These are phyloP conservation scores for Phytophthora chlamydospora DNA, from an alignment of 352 stramenopile genomes.

Conservation along the genomic window DNA sequence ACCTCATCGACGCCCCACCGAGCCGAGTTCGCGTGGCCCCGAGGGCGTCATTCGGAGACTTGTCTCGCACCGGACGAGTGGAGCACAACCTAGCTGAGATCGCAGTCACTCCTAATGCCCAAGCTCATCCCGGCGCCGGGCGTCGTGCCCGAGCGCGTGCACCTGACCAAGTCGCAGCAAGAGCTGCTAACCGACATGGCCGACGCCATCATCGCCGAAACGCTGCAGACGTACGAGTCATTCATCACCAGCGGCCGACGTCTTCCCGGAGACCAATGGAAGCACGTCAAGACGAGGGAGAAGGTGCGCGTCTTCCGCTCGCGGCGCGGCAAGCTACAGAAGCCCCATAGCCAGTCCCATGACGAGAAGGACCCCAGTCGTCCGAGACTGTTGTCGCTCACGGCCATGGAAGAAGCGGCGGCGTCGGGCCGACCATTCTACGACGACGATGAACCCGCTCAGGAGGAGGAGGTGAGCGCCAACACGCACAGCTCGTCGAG, in stretches of 20 bases:
- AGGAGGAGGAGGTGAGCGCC: constrained; percentile 18
- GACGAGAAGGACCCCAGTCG: constrained; percentile 42
- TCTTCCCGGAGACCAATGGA: constrained; percentile 48
- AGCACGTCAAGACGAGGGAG: constrained; percentile 56
- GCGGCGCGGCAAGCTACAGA: constrained; percentile 29
- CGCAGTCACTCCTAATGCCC: background rate
- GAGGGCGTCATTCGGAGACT: constrained; percentile 1
- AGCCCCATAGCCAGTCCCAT: constrained; percentile 18
- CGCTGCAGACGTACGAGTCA: constrained; percentile 55
- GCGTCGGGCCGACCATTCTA: constrained; percentile 19
- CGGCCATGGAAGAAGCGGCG: constrained; percentile 31
- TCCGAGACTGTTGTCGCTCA: constrained; percentile 40
- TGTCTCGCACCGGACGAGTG: background rate
- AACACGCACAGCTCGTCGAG: constrained; percentile 39
- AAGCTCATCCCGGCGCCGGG: background rate
- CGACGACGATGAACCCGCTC: constrained; percentile 22
- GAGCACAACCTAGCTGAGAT: background rate
- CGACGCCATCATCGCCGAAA: constrained; percentile 59
- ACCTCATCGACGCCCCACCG: background rate
- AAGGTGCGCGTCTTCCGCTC: constrained; percentile 58
- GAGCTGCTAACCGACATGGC: constrained; percentile 47
- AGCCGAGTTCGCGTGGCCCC: background rate
- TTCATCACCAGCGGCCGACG: constrained; percentile 43
- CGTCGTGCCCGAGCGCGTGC: background rate
- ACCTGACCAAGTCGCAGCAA: constrained; percentile 33